phyloP scores from a whole-genome alignment of 78 protist species.

The Tieghemostelium lacteum region DNA sequence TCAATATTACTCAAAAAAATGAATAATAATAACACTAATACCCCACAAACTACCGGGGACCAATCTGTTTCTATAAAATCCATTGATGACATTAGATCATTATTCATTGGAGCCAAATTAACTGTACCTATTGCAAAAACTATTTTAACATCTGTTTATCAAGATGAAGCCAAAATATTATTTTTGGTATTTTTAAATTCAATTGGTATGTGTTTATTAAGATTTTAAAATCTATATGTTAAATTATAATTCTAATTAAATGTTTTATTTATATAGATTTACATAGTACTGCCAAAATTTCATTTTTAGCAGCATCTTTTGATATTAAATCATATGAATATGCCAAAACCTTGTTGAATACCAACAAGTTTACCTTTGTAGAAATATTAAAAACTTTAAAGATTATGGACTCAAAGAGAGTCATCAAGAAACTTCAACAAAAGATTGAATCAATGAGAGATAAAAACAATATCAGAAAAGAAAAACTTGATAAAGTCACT shows the following conservation, averaged over 20 bases:
- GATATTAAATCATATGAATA: conserved; percentile 11
- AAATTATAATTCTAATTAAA: background rate
- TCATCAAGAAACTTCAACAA: background rate
- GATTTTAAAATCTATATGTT: background rate
- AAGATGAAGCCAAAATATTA: conserved; percentile 42
- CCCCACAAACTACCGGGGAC: too few species aligned
- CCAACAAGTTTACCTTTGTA: conserved; percentile 58
- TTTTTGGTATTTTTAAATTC: conserved; percentile 42
- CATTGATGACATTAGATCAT: background rate
- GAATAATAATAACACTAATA: too few species aligned
- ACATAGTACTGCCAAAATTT: conserved; percentile 36
- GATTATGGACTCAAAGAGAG: conserved; percentile 75
- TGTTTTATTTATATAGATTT: conserved; percentile 8
- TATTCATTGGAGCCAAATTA: background rate
- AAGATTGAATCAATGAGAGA: background rate
- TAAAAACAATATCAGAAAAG: background rate
- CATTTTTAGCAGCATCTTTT: conserved; percentile 26
- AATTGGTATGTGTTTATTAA: conserved; percentile 11
- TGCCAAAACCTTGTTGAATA: conserved; percentile 22
- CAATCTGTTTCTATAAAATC: background rate
- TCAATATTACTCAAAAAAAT: too few species aligned
- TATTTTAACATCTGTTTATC: conserved; percentile 27
- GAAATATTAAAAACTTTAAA: conserved; percentile 72
- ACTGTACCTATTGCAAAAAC: conserved; percentile 1
- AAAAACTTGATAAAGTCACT: background rate